Evolutionary conservation across 495 filamentous ascomycete species (phyloP), one percentile per base, ranked within the genome.

Genomic region (Sphaerosporella brunnea): DNA sequence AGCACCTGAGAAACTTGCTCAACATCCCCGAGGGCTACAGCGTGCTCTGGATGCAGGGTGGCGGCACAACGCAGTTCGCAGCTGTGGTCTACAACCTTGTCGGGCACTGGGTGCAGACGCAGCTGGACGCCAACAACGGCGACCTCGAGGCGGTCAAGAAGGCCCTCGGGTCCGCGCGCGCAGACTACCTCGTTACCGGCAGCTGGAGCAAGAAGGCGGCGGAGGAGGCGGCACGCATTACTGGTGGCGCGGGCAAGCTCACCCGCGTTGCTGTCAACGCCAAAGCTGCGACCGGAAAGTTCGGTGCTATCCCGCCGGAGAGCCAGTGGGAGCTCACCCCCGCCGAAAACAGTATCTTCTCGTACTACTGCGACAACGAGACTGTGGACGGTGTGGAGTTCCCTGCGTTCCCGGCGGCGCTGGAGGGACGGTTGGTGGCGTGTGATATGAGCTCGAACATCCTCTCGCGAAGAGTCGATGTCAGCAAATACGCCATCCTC

Each of bases 351-450:
- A 64, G 80, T n/a, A 81, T 85, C 0, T 70, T 87, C 59, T 78
- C 86, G 4, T 95, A 95, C 65, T 84, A 76, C 57, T 95, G 88
- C 64, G 84, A 90, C 63, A 95, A 95, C 52, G 88, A 95, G 69
- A 88, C 83, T 0, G 82, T 88, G 4, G 87, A 94, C 63, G 88
- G 90, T 40, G 84, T 95, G n/a, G 88, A 96, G 60, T 94, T 87
- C 57, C 84, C 80, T 11, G 59, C 52, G 2, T 85, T 92, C 57
- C 87, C 88, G 11, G 63, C 70, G 43, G 61, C 64, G 24, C 68
- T 84, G 19, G 74, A 73, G 47, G 67, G 71, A 28, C 72, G 74
- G 38, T 67, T 90, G 16, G 79, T 90, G 9, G 75, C 84, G 21
- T 82, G 79, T 15, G 87, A 95, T 61, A 88, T 93, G 76, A 80